Conservation (phyloP, 495 filamentous ascomycete genomes). For the Annulohypoxylon moriforme region DNA sequence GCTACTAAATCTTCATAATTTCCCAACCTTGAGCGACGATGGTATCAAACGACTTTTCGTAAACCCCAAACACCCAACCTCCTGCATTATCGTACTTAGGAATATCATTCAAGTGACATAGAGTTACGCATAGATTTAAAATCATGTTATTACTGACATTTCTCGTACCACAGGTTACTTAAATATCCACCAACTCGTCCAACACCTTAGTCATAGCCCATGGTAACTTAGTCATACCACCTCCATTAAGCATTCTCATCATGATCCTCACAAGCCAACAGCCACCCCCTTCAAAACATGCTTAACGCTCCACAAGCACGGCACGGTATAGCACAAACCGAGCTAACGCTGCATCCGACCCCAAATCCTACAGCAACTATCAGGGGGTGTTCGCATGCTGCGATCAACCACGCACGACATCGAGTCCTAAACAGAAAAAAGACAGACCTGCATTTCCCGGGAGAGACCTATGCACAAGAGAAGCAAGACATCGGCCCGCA, state of each 20-base stretch:
- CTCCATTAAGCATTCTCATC: neutral
- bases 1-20: neutral
- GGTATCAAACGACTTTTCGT: neutral
- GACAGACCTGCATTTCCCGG: too few relatives aligned
- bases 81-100: neutral
- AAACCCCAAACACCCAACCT: neutral
- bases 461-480: neutral
- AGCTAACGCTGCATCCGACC: constrained; percentile 3
- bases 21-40: neutral
- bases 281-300: neutral
- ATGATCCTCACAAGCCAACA: neutral
- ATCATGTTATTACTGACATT: neutral
- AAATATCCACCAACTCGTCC: neutral
- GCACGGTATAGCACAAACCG: constrained; percentile 16
- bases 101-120: neutral
- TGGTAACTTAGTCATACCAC: constrained; percentile 10
- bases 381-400: neutral
- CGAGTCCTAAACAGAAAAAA: constrained; percentile 23
- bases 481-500: constrained; percentile 24
- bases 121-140: neutral
- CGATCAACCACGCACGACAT: constrained; percentile 33
- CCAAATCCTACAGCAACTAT: constrained; percentile 12
- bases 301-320: constrained; percentile 30
- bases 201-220: constrained; percentile 19
- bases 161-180: neutral